Base-by-base conservation (phyloP, 1,284 basidiomycete genomes). In the Coriolopsis trogii region DNA sequence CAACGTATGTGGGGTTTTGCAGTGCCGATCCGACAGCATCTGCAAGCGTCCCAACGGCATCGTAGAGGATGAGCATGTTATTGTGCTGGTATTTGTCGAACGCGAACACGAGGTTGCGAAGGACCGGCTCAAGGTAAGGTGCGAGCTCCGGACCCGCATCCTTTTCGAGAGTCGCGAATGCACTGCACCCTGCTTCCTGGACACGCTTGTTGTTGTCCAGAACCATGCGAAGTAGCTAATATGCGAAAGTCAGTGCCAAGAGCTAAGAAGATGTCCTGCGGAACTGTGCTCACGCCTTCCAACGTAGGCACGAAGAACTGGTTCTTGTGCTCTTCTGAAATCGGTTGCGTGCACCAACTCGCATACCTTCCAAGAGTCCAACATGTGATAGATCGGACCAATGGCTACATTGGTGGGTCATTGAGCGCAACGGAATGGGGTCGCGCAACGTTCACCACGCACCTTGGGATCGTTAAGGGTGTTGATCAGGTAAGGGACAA, bases 291-390 rank as follows among this genome's bases (percentile, higher is more conserved):
- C 72, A 98, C 93, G 21, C 95, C 97, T 79, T 99, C 96, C 87
- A 99, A 92, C 23, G 93, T 95, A 0, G 97, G 96, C 25, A 98
- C 87, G 67, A 99, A 98, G 75, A 90, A 98, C 49, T 81, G 81
- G 54, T 82, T 87, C 74, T 89, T 91, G 73, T 98, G 94, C 59
- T 95, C 93, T 56, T 86, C 87, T 25, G 81, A 89, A 57, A 81
- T 79, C 23, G 88, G 84, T 59, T 91, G 88, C 9, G 90, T 91
- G 60, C 91, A 93, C 97, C 97, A 99, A 66, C 89, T 92, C 30
- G 96, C 94, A 72, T 99, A 99, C 42, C 97, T 87, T n/a, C 96
- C 95, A 13, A 99, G 80, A 0, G 96, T 98, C 97, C 97, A 99
- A 71, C 97, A 99, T 15, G 96, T 95, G 69, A 99, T 99, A 12